phyloP scores from a whole-genome alignment of 108 stramenopile genomes.

The Nannochloropsis gaditana region DNA sequence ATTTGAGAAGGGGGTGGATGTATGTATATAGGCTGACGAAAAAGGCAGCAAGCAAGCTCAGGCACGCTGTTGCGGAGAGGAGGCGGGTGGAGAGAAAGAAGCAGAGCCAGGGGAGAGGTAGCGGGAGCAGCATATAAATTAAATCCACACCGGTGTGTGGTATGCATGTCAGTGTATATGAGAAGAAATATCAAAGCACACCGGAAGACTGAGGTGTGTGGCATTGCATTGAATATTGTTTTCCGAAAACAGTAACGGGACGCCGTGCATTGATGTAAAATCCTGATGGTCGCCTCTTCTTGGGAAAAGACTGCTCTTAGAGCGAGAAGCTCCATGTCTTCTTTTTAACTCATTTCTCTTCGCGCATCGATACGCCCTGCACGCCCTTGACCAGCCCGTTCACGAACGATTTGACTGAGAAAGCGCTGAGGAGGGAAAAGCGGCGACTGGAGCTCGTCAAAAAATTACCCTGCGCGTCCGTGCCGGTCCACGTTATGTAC shows the following conservation, averaged over 20 bases:
- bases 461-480: slow-evolving; percentile 64
- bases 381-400: slow-evolving; percentile 12
- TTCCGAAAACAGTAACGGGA: too few species aligned
- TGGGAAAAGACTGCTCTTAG: too few species aligned
- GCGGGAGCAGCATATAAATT: too few species aligned
- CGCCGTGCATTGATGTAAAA: too few species aligned
- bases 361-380: not conserved
- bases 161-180: too few species aligned
- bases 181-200: too few species aligned
- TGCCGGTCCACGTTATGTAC: slow-evolving; percentile 83
- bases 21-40: not conserved
- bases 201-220: too few species aligned
- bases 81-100: not conserved
- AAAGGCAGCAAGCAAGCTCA: not conserved
- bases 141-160: too few species aligned
- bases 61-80: not conserved
- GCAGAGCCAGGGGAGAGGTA: too few species aligned
- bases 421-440: slow-evolving; percentile 63
- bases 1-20: not conserved
- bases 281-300: too few species aligned
- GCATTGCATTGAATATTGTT: too few species aligned
- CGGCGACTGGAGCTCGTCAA: slow-evolving; percentile 68
- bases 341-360: not conserved
- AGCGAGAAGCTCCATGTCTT: not conserved
- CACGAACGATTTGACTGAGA: slow-evolving; percentile 1